A percentile compares a stretch with the other conserved stretches of the same genome.
These are phyloP conservation scores for Lasiosphaeria miniovina DNA, from an alignment of 495 filamentous ascomycete genomes.

Conservation along the genomic window DNA sequence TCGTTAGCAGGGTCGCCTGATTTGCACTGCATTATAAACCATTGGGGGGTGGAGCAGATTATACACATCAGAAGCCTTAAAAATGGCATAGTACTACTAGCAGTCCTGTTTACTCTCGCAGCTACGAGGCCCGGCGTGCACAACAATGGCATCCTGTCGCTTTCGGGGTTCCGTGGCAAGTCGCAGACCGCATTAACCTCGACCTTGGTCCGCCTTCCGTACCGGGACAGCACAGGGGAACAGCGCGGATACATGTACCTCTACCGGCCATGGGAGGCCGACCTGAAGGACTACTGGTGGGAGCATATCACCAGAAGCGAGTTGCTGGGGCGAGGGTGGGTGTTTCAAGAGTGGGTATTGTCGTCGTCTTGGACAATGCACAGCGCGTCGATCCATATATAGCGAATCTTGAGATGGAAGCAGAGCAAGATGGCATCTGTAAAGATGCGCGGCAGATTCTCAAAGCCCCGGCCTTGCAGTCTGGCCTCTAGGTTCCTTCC, in stretches of 20 bases:
- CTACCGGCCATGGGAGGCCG: not conserved
- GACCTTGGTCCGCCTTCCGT: slow-evolving; percentile 4
- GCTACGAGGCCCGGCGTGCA: slow-evolving; percentile 3
- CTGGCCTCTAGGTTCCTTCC: slow-evolving; percentile 3
- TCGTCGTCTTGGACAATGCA: slow-evolving; percentile 12
- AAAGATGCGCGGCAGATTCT: slow-evolving; percentile 7
- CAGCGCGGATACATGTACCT: slow-evolving; percentile 13
- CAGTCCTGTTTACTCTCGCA: slow-evolving; percentile 10
- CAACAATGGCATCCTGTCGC: not conserved
- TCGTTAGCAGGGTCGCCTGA: not conserved
- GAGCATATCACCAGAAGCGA: slow-evolving; percentile 7
- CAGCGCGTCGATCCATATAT: slow-evolving; percentile 18
- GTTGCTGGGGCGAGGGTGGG: slow-evolving; percentile 14
- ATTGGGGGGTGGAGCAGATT: slow-evolving; percentile 9
- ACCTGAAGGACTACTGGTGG: not conserved
- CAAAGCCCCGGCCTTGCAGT: slow-evolving; percentile 5
- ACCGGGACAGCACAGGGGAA: slow-evolving; percentile 1
- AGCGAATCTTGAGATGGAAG: slow-evolving; percentile 3
- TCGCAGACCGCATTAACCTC: not conserved
- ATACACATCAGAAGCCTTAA: slow-evolving; percentile 8
- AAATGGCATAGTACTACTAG: slow-evolving; percentile 18
- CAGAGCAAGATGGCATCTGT: slow-evolving; percentile 7
- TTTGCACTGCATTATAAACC: slow-evolving; percentile 4
- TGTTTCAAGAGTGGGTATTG: slow-evolving; percentile 17
- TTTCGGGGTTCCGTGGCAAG: slow-evolving; percentile 6